Evolutionary conservation across 2,329 filamentous ascomycete species (phyloP).

Genomic region (Fusarium verrucosum): DNA sequence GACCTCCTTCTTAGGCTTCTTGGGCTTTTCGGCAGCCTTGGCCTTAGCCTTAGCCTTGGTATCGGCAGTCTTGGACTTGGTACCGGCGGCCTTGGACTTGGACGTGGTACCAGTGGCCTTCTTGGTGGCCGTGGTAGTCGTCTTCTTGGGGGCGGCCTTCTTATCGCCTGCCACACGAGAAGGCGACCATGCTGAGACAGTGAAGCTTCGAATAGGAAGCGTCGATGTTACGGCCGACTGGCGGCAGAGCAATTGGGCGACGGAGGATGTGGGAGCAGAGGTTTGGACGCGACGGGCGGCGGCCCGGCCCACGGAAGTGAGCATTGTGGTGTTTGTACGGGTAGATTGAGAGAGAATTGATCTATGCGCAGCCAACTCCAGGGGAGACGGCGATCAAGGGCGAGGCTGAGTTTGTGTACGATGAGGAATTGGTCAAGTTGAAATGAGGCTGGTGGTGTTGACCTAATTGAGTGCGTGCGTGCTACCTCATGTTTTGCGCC

Average conservation of each 20-base stretch:
- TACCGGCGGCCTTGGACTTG: conserved; percentile 44
- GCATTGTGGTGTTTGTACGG: conserved; percentile 47
- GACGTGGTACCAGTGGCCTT: conserved; percentile 35
- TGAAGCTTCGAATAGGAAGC: conserved; percentile 46
- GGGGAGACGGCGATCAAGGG: background rate
- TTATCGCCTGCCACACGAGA: conserved; percentile 38
- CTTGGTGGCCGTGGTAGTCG: conserved; percentile 23
- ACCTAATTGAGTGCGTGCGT: conserved; percentile 12
- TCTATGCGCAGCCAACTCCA: background rate
- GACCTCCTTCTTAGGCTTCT: conserved; percentile 48
- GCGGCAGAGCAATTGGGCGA: conserved; percentile 38
- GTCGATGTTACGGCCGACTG: conserved; percentile 26
- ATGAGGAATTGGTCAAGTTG: conserved; percentile 14
- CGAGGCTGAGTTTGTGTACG: conserved; percentile 21
- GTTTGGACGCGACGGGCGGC: conserved; percentile 50
- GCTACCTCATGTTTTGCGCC: conserved; percentile 21
- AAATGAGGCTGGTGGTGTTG: conserved; percentile 31
- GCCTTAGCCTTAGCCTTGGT: conserved; percentile 40
- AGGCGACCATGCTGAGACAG: conserved; percentile 44
- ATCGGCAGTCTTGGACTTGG: conserved; percentile 41
- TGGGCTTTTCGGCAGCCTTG: conserved; percentile 36
- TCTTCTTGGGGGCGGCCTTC: conserved; percentile 34
- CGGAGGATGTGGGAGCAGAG: conserved; percentile 37
- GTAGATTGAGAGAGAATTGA: background rate
- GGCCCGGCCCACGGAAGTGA: conserved; percentile 54